Percentiles rank a stretch among this genome's conserved stretches.
Evolutionary conservation across 2,329 filamentous ascomycete species (phyloP).

Genomic region (Arthrobotrys sinensis): DNA sequence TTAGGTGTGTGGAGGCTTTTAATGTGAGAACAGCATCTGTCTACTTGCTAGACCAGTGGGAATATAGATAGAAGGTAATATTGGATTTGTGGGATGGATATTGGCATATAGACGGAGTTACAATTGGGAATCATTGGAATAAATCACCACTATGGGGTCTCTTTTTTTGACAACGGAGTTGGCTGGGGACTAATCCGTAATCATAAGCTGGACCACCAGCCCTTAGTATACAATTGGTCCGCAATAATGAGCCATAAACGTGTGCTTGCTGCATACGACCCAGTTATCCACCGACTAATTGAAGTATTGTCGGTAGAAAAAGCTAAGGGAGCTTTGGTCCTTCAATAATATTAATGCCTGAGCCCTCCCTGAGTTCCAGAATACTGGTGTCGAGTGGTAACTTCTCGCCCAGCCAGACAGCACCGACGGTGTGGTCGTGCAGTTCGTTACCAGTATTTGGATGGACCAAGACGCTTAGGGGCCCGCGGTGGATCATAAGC

Average conservation of each 20-base stretch:
- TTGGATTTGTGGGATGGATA: neutral
- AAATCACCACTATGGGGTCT: neutral
- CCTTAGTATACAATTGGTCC: no score
- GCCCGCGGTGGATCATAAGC: conserved; percentile 85
- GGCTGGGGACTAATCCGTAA: neutral
- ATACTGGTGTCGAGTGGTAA: conserved; percentile 74
- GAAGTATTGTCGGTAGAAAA: neutral
- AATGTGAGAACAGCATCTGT: conserved; percentile 30
- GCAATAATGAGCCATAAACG: no score
- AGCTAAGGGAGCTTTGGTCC: conserved; percentile 26
- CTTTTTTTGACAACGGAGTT: neutral
- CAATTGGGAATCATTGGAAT: conserved; percentile 1
- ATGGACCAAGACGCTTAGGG: conserved; percentile 83
- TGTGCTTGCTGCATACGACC: no score
- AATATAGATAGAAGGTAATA: neutral
- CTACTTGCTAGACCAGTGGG: neutral
- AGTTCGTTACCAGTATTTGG: conserved; percentile 78
- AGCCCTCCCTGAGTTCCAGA: conserved; percentile 66
- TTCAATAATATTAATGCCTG: conserved; percentile 63
- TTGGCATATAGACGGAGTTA: conserved; percentile 16
- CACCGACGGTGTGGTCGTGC: conserved; percentile 77
- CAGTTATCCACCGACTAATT: neutral
- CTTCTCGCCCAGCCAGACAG: conserved; percentile 81
- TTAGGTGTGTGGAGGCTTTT: conserved; percentile 59
- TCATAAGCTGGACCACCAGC: no score